Base-by-base conservation (phyloP, 2,329 filamentous ascomycete genomes). In the Ceratocystis diversiconidia region DNA sequence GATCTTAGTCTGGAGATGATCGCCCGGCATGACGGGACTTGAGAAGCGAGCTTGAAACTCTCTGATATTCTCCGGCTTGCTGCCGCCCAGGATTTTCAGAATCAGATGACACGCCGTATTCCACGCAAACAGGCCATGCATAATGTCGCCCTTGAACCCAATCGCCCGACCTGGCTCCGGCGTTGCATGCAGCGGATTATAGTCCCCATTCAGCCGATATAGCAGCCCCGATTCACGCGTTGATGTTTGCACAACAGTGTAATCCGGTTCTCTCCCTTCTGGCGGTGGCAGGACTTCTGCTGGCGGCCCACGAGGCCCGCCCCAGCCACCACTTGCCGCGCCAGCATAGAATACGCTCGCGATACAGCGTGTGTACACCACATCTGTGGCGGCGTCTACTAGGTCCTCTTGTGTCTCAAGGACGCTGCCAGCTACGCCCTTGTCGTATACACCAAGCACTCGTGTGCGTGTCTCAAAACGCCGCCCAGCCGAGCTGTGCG, bases 21-120 rank as follows among this genome's bases (percentile, higher is more conserved):
- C 89, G 25, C 88, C 90, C 0, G 90, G 90, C 73, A 84, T 85
- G 7, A 96, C 91, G 0, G 91, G 91, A 69, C 85, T 87, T 12
- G 90, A 90, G 73, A 96, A 96, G 55, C 91, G 81, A 19, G 90
- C 90, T 78, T 92, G 89, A 78, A 92, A 96, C 76, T 94, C 89
- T 76, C 85, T 89, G 70, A 96, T 79, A 72, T 92, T 95, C 69
- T 82, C 82, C 0, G 91, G 88, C 72, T 95, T 83, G 74, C 87
- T 87, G 60, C 81, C 87, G 59, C 90, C 90, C 22, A 95, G 79
- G 48, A 82, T 77, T 74, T 88, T 82, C 65, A 96, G 78, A 67
- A 96, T 78, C 32, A 82, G 85, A 72, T 92, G 89, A 17, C 83
- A 83, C 1, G 88, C 83, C 66, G 83, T 83, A 77, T 96, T 96